Conservation (phyloP, 495 filamentous ascomycete species). For the Neurospora sp. region DNA sequence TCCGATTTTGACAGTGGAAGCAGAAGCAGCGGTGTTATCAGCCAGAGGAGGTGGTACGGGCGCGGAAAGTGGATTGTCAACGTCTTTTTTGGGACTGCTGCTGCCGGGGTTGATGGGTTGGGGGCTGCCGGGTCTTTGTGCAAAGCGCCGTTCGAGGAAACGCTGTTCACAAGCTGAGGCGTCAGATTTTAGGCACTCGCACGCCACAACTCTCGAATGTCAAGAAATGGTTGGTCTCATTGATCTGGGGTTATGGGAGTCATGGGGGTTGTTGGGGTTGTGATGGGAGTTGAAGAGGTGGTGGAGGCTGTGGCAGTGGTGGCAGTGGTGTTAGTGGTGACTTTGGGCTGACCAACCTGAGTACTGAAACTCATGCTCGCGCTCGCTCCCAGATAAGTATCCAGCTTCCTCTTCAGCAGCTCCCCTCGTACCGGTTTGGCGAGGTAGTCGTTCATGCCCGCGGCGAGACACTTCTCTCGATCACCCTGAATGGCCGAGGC, state of each 20-base stretch:
- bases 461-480: conserved; percentile 80
- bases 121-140: background rate
- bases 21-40: background rate
- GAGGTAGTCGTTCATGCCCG: conserved; percentile 93
- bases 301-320: background rate
- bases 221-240: background rate
- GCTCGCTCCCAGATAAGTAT: conserved; percentile 42
- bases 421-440: conserved; percentile 78
- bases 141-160: background rate
- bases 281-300: conserved; percentile 1
- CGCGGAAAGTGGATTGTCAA: background rate
- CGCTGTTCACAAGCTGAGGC: background rate
- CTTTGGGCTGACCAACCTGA: background rate
- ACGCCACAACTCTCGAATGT: background rate
- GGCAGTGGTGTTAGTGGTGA: background rate
- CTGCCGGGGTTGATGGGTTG: background rate
- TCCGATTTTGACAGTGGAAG: background rate
- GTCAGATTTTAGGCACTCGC: background rate
- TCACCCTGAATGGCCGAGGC: conserved; percentile 86
- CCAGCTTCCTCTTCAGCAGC: conserved; percentile 64
- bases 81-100: background rate
- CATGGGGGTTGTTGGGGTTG: conserved; percentile 8
- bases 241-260: background rate
- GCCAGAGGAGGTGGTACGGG: background rate
- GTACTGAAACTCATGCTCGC: conserved; percentile 8